Evolutionary conservation across 1,139 yeast genomes (phyloP), one percentile per base, ranked within the genome.

Genomic region (Taiozyma sp.): DNA sequence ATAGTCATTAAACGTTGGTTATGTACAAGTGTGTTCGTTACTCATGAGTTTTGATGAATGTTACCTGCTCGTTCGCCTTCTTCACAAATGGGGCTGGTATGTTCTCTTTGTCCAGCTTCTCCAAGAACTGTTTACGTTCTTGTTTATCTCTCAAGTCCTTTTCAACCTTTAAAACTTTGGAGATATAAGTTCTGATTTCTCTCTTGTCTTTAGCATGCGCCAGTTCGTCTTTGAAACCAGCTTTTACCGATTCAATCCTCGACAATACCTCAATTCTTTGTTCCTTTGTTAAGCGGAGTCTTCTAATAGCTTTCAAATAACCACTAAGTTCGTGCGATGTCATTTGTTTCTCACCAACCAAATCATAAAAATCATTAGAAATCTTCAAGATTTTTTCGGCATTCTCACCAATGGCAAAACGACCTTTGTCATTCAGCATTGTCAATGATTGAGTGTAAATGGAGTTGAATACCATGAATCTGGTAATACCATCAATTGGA

Each of bases 401-500:
- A 13, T 50, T 43, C 24, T 47, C 43, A 5, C 59, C 62, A 39
- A 56, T 55, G 8, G 55, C 53, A 24, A 48, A 47, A 4, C 49
- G 45, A 7, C 59, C 62, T 44, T 54, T 54, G 28, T 57, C 61
- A 29, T 56, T 59, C 43, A 58, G 21, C 4, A 14, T 43, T 2
- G 51, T 51, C 32, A 58, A 41, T 0, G 62, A 55, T 45, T 59
- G 55, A 1, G 54, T 41, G 42, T 56, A 58, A 5, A 60, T 56
- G 4, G 56, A 48, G 19, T 54, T 53, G 46, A 59, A 58, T 1
- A 59, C 60, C 53, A 60, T 53, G 40, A 55, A 59, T 40, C 58
- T 52, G 2, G 62, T 57, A 14, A 53, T 43, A 30, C 52, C 50
- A 22, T 47, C 54, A 10, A 56, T 56, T 5, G 22, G 26, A 2